phyloP scores from a whole-genome alignment of 495 filamentous ascomycete species.

The Aspergillus coremiiformis region DNA sequence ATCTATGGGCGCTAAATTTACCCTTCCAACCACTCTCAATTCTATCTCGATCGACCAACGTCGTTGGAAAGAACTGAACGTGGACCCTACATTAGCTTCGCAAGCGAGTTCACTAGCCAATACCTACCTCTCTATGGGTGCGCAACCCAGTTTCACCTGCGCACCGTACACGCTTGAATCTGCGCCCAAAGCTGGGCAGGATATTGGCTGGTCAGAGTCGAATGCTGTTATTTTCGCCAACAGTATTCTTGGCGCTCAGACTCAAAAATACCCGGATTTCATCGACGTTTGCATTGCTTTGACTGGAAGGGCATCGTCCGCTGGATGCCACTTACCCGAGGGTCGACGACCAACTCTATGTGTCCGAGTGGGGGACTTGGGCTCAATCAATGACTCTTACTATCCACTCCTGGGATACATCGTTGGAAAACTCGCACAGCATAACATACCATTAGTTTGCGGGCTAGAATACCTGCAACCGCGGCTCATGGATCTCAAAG shows the following conservation, averaged over 20 bases:
- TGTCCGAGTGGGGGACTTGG: background rate
- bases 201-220: constrained; percentile 27
- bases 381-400: constrained; percentile 16
- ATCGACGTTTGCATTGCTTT: constrained; percentile 26
- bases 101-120: constrained; percentile 18
- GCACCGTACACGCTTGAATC: constrained; percentile 24
- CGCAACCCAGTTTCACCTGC: constrained; percentile 26
- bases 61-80: constrained; percentile 18
- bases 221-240: constrained; percentile 31
- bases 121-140: constrained; percentile 24
- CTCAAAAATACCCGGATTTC: constrained; percentile 28
- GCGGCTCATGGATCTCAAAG: constrained; percentile 21
- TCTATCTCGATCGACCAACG: constrained; percentile 28
- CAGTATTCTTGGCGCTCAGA: constrained; percentile 26
- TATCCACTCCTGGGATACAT: constrained; percentile 27
- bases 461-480: constrained; percentile 13
- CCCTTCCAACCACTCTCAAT: constrained; percentile 25
- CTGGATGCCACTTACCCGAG: constrained; percentile 6
- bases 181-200: constrained; percentile 17
- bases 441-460: constrained; percentile 19
- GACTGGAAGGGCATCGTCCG: constrained; percentile 19
- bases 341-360: constrained; percentile 4
- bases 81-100: constrained; percentile 11
- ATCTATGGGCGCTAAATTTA: constrained; percentile 15
- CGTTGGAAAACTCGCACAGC: constrained; percentile 12